phyloP scores from a whole-genome alignment of 352 stramenopile genomes.

The Globisporangium camurandrum region DNA sequence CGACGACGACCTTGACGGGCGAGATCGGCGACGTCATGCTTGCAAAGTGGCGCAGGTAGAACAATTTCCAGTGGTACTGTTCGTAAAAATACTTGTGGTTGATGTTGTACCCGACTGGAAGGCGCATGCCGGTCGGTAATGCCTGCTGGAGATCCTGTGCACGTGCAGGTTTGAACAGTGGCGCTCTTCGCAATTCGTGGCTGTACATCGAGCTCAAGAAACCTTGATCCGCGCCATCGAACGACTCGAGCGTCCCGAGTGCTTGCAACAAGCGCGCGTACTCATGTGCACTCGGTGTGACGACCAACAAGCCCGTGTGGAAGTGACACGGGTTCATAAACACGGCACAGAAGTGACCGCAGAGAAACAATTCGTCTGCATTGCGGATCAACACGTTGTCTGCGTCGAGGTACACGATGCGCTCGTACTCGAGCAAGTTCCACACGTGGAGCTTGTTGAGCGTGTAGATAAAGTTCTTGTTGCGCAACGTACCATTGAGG shows the following conservation, averaged over 20 bases:
- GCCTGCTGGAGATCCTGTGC: conserved; percentile 23
- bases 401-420: conserved; percentile 87
- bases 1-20: conserved; percentile 76
- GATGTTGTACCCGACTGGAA: conserved; percentile 87
- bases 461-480: conserved; percentile 89
- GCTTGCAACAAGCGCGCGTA: conserved; percentile 66
- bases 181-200: conserved; percentile 56
- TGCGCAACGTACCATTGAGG: conserved; percentile 56
- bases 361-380: conserved; percentile 84
- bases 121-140: conserved; percentile 53
- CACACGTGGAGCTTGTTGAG: conserved; percentile 89
- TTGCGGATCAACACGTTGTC: conserved; percentile 88
- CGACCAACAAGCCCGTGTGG: conserved; percentile 80
- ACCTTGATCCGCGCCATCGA: conserved; percentile 79
- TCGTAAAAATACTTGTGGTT: conserved; percentile 90
- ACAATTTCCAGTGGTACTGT: conserved; percentile 86
- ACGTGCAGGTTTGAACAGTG: conserved; percentile 58
- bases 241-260: conserved; percentile 55
- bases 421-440: conserved; percentile 88
- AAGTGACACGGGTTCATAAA: conserved; percentile 91
- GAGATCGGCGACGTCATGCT: conserved; percentile 85
- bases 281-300: conserved; percentile 62
- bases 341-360: conserved; percentile 81
- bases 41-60: conserved; percentile 76
- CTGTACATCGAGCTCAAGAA: conserved; percentile 87